These are phyloP conservation scores for Fonsecaea monophora DNA, from an alignment of 2,329 filamentous ascomycete genomes.

Conservation along the genomic window DNA sequence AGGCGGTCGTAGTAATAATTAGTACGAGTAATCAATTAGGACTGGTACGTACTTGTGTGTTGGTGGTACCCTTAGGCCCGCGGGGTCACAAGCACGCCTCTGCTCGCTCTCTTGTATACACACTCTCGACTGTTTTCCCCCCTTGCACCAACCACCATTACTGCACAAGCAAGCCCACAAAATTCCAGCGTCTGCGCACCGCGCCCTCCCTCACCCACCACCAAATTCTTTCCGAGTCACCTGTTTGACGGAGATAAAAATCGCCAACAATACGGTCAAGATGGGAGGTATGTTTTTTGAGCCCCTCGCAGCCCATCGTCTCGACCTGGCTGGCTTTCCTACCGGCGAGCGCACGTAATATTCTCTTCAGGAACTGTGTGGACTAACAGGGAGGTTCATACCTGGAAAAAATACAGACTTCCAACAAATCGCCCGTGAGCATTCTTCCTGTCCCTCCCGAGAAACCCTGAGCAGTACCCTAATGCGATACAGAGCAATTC, in stretches of 20 bases:
- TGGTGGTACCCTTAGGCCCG: not conserved
- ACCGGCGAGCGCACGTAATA: not conserved
- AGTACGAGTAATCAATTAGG: too few species aligned
- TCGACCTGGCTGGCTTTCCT: not conserved
- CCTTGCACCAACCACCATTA: not conserved
- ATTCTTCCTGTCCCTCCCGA: not conserved
- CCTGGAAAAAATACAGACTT: slow-evolving; percentile 44
- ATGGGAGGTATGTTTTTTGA: slow-evolving; percentile 14
- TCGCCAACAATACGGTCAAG: not conserved
- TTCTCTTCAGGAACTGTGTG: not conserved
- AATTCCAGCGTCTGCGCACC: not conserved
- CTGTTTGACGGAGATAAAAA: not conserved
- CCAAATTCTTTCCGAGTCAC: not conserved
- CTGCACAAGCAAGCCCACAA: not conserved
- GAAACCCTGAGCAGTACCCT: slow-evolving; percentile 27
- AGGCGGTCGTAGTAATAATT: too few species aligned
- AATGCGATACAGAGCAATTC: slow-evolving; percentile 73
- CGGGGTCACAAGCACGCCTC: slow-evolving; percentile 2
- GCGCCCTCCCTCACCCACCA: not conserved
- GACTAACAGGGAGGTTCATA: not conserved
- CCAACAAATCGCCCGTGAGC: slow-evolving; percentile 50
- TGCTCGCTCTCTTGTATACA: slow-evolving; percentile 3
- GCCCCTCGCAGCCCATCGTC: not conserved
- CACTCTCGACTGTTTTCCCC: not conserved
- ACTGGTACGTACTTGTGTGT: too few species aligned